A percentile compares a stretch with the other conserved stretches of the same genome.
These are phyloP conservation scores for Waltergamsia citrina DNA, from an alignment of 2,329 filamentous ascomycete genomes.

Conservation along the genomic window DNA sequence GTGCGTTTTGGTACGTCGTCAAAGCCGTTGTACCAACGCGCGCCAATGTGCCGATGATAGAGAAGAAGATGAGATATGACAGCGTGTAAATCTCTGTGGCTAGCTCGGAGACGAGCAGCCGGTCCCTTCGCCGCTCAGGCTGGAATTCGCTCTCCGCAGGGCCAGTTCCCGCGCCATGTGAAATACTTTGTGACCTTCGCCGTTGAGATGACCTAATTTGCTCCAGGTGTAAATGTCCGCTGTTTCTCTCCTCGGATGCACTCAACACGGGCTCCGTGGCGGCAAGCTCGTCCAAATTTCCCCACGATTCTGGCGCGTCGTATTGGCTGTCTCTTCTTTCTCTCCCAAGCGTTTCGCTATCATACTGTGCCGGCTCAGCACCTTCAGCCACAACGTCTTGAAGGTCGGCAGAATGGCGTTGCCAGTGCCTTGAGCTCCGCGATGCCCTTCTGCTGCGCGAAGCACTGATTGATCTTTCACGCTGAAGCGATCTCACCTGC, in stretches of 20 bases:
- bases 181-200: not conserved
- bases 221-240: constrained; percentile 9
- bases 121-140: not conserved
- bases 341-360: not conserved
- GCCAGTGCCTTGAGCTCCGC: too few species aligned
- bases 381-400: too few species aligned
- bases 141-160: constrained; percentile 2
- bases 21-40: constrained; percentile 72
- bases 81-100: constrained; percentile 59
- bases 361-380: too few species aligned
- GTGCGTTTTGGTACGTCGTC: constrained; percentile 69
- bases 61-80: constrained; percentile 78
- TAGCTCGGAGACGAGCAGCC: constrained; percentile 37
- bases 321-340: not conserved
- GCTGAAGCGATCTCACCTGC: constrained; percentile 6
- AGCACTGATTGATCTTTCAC: not conserved
- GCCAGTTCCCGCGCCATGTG: too few species aligned
- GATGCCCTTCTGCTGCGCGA: too few species aligned
- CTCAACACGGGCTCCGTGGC: constrained; percentile 17
- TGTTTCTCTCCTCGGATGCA: constrained; percentile 6
- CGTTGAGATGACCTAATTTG: constrained; percentile 6
- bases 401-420: too few species aligned
- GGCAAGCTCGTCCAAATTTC: constrained; percentile 32
- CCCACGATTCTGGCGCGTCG: constrained; percentile 8
- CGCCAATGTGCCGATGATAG: constrained; percentile 74